Evolutionary conservation across 305 asterid species (phyloP).

Genomic region (Fraxinus baroniana): DNA sequence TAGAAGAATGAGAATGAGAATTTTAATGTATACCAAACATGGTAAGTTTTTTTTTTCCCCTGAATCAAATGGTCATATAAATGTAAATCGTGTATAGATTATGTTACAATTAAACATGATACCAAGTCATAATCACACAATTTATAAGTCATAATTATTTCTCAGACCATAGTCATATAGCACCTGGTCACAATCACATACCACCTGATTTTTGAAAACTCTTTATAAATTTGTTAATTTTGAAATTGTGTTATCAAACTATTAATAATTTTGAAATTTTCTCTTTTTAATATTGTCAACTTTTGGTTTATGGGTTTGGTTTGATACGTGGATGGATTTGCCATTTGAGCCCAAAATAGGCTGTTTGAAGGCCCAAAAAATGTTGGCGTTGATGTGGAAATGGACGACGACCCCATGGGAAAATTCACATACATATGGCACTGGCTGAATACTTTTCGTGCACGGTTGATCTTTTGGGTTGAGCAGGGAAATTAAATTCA

Average conservation of each 20-base stretch:
- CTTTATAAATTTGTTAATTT: neutral
- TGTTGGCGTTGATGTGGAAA: neutral
- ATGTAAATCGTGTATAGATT: too few species aligned
- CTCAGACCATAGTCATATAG: neutral
- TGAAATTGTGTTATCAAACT: neutral
- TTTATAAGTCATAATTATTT: neutral
- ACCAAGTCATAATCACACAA: neutral
- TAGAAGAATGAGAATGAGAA: too few species aligned
- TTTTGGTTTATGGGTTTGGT: neutral
- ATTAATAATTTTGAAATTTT: neutral
- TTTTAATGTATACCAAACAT: too few species aligned
- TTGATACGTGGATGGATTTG: neutral
- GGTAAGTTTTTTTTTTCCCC: too few species aligned
- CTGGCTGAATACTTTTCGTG: slow-evolving; percentile 54
- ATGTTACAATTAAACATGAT: neutral
- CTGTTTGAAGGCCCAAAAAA: neutral
- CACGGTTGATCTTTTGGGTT: slow-evolving; percentile 68
- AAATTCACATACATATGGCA: neutral
- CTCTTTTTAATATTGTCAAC: neutral
- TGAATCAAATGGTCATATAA: neutral
- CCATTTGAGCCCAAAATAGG: neutral
- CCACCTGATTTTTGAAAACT: neutral
- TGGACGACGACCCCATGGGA: neutral
- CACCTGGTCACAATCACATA: neutral
- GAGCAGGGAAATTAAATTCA: slow-evolving; percentile 62